Percentiles rank a stretch among this genome's conserved stretches.
Conservation (phyloP, 202 grass and related monocot species). For the Schoenoplectus tabernaemontani region DNA sequence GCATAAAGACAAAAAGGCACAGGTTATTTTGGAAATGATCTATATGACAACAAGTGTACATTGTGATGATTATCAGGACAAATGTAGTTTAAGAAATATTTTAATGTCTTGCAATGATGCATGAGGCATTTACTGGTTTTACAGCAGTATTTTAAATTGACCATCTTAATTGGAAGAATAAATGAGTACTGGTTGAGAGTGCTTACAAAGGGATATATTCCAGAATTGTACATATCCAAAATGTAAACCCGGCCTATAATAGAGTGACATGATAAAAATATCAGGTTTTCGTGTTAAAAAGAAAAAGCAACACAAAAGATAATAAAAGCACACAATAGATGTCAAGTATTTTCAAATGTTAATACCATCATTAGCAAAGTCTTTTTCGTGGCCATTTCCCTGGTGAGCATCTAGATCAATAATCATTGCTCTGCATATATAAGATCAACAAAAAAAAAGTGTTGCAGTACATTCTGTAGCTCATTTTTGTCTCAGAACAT, state of each 20-base stretch:
- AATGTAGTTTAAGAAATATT: neutral
- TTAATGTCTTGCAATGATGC: neutral
- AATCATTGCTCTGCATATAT: constrained; percentile 64
- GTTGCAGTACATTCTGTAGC: neutral
- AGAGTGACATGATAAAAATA: neutral
- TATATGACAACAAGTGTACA: neutral
- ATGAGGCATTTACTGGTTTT: neutral
- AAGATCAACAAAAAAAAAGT: neutral
- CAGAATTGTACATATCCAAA: constrained; percentile 94
- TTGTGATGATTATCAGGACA: neutral
- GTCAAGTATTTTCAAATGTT: neutral
- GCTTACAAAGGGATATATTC: constrained; percentile 90
- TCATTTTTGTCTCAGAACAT: neutral
- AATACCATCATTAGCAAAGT: constrained; percentile 80
- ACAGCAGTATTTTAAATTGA: neutral
- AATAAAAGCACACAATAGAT: constrained; percentile 16
- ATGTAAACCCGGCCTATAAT: constrained; percentile 61
- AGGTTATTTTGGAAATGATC: neutral
- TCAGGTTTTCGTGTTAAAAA: neutral
- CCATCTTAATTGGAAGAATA: neutral
- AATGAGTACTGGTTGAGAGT: neutral
- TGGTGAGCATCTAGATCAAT: constrained; percentile 97
- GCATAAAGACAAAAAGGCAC: neutral
- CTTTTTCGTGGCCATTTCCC: constrained; percentile 93
- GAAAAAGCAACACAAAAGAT: constrained; percentile 17